Conservation (phyloP, 139 green algal species). For the Auxenochlorella pyrenoidosa region DNA sequence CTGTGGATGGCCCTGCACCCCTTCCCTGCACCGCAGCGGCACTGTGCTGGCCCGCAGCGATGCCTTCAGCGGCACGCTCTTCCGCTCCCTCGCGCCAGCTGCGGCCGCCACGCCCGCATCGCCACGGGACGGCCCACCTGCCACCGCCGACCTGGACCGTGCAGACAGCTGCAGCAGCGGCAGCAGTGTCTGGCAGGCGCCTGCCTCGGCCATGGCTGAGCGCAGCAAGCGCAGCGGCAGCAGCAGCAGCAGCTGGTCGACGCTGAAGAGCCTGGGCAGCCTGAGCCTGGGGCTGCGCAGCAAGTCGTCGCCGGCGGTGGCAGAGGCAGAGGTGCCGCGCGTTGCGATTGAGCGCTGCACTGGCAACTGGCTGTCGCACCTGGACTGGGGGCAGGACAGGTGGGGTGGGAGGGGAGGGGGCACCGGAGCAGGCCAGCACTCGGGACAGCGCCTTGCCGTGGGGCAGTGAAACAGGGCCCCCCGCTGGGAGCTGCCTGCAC, state of each 20-base stretch:
- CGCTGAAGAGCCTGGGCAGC: neutral
- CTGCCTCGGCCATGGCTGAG: neutral
- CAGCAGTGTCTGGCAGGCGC: neutral
- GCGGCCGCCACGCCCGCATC: neutral
- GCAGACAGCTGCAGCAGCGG: neutral
- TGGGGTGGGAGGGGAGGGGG: slow-evolving; percentile 18
- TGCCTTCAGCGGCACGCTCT: slow-evolving; percentile 69
- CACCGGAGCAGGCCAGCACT: neutral
- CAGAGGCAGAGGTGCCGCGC: neutral
- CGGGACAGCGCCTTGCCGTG: neutral
- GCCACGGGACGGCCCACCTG: neutral
- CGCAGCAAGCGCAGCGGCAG: neutral
- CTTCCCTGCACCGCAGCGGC: neutral
- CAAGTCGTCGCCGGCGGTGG: slow-evolving; percentile 5
- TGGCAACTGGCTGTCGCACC: slow-evolving; percentile 86
- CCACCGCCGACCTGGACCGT: neutral
- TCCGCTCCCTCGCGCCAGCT: neutral
- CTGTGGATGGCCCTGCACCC: too few relatives aligned
- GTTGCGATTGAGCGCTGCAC: slow-evolving; percentile 38
- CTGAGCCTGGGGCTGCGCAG: slow-evolving; percentile 14
- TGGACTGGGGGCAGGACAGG: slow-evolving; percentile 71
- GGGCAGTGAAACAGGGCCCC: neutral
- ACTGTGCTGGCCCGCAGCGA: slow-evolving; percentile 65
- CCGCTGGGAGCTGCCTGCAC: too few relatives aligned
- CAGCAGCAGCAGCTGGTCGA: neutral